Evolutionary conservation across 768 basidiomycete genomes (phyloP).

Genomic region (Lentinus tigrinus): DNA sequence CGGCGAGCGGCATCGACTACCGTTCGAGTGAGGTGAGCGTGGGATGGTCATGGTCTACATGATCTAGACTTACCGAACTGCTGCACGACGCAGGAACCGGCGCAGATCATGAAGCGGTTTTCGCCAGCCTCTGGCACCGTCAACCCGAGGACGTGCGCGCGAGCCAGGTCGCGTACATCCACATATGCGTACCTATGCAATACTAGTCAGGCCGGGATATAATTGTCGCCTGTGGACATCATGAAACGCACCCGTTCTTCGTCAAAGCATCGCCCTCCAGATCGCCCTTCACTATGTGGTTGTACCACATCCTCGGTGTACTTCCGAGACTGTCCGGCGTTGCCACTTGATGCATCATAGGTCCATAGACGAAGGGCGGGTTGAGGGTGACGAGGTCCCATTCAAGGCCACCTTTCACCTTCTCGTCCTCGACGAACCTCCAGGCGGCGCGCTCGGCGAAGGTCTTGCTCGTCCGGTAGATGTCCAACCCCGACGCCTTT

Average conservation of each 20-base stretch:
- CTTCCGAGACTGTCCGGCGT: conserved; percentile 36
- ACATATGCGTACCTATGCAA: conserved; percentile 25
- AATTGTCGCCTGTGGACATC: too few relatives aligned
- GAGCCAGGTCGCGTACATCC: conserved; percentile 39
- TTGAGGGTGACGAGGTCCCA: conserved; percentile 57
- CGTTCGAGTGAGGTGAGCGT: too few relatives aligned
- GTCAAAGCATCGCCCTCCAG: conserved; percentile 8
- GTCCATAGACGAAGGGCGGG: conserved; percentile 43
- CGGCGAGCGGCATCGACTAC: not conserved
- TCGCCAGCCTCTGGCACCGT: conserved; percentile 33
- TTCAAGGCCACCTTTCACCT: conserved; percentile 29
- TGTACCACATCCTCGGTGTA: conserved; percentile 23
- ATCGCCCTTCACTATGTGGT: conserved; percentile 14
- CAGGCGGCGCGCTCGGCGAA: conserved; percentile 51
- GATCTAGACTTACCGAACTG: conserved; percentile 20
- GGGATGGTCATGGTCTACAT: too few relatives aligned
- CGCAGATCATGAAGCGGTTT: conserved; percentile 37
- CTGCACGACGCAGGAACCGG: conserved; percentile 18
- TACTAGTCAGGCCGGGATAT: too few relatives aligned
- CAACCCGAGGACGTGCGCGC: conserved; percentile 31
- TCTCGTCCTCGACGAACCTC: conserved; percentile 42
- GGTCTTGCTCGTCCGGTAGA: conserved; percentile 64
- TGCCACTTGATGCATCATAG: conserved; percentile 31
- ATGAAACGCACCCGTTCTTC: conserved; percentile 5
- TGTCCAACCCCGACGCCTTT: conserved; percentile 32